Evolutionary conservation across 257 asterid genomes (phyloP), one percentile per base, ranked within the genome.

Genomic region (Jasminum sambac): DNA sequence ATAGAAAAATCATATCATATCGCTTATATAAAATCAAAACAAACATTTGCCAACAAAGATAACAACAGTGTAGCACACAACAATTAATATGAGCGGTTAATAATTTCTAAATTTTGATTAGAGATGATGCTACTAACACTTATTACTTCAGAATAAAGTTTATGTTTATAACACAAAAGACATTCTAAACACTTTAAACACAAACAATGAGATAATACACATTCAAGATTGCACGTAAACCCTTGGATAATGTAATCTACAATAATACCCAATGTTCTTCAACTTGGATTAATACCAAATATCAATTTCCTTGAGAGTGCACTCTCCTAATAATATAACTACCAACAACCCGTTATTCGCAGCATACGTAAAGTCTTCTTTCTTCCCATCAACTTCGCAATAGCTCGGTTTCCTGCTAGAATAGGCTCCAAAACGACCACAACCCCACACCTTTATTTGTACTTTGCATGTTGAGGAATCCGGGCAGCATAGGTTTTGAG

Each of bases 351-450:
- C 86, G 2, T 74, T 68, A 39, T 76, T 80, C 2, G 39, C 39
- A 38, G 68, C 50, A 50, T 82, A 84, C 14, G 34, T 41, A 40
- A 82, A 80, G 1, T 76, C 83, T 43, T 69, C 74, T 23, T 70
- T 38, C 55, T 60, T 60, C 58, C 58, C 74, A 2, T 82, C 80
- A 23, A 86, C 81, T 21, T 60, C 48, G 73, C 89, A 86, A 40
- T 2, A 34, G 25, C n/a, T 67, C 13, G 89, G 91, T 69, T 77
- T 82, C 62, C 43, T 68, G 69, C 80, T 78, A 2, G 85, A 84
- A 63, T 82, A 86, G 23, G 85, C 88, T 34, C 88, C 92, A 71
- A 86, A 78, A 19, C 81, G 80, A 23, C 92, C 89, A 76, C 82
- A 80, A 5, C 92, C 89, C 8, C 84, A 73, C 3, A 74, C 81